Evolutionary conservation across 1,284 basidiomycete genomes (phyloP).

Genomic region (Ganoderma meredithae): DNA sequence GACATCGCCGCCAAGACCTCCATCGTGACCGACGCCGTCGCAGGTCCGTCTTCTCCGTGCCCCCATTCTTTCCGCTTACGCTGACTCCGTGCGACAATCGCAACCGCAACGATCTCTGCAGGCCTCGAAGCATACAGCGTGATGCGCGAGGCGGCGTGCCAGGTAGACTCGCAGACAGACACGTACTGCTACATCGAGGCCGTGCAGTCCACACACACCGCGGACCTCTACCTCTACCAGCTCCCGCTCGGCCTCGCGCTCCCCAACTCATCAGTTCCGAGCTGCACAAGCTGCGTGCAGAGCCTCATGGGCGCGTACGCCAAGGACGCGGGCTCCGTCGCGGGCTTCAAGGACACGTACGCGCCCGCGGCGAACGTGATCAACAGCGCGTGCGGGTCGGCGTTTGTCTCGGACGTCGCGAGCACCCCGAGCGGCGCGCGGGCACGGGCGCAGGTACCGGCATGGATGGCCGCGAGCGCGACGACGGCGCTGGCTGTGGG

Average conservation of each 20-base stretch:
- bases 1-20: constrained; percentile 62
- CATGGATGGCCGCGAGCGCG: not conserved
- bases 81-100: not conserved
- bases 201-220: constrained; percentile 54
- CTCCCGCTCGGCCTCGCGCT: constrained; percentile 64
- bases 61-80: constrained; percentile 10
- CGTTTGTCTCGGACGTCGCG: constrained; percentile 38
- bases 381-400: constrained; percentile 45
- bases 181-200: constrained; percentile 78
- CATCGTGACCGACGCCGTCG: constrained; percentile 57
- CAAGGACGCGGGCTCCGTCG: constrained; percentile 27
- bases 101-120: constrained; percentile 34
- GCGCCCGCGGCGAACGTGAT: constrained; percentile 43
- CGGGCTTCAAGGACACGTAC: constrained; percentile 50
- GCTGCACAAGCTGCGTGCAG: constrained; percentile 67
- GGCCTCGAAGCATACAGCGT: constrained; percentile 65
- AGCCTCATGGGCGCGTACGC: constrained; percentile 59
- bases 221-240: constrained; percentile 72
- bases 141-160: constrained; percentile 65
- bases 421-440: constrained; percentile 8
- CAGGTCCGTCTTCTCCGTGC: constrained; percentile 49
- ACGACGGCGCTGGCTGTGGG: not conserved
- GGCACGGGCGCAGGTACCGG: not conserved
- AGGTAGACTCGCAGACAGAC: constrained; percentile 58
- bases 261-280: constrained; percentile 53